These are phyloP conservation scores for Aeschynomene evenia DNA, from an alignment of 306 rosid species.

Conservation along the genomic window DNA sequence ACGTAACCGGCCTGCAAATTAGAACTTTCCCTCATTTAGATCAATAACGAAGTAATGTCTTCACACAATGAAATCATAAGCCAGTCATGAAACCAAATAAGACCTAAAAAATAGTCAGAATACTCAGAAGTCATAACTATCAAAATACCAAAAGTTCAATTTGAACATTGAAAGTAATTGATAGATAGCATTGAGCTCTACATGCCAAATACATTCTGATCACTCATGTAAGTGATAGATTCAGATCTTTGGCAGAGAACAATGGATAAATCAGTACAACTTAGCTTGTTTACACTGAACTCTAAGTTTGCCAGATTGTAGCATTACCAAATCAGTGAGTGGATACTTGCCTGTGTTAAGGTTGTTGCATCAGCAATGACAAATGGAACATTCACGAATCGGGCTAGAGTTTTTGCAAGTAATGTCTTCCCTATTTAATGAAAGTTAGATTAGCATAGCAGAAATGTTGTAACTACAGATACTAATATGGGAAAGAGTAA, in stretches of 20 bases:
- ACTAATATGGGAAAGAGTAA: neutral
- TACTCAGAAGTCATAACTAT: no score
- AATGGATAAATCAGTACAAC: neutral
- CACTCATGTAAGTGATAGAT: neutral
- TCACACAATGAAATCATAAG: neutral
- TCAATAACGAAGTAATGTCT: slow-evolving; percentile 8
- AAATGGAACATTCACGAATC: slow-evolving; percentile 95
- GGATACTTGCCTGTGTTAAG: slow-evolving; percentile 79
- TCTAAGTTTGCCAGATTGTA: slow-evolving; percentile 13
- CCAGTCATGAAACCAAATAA: neutral
- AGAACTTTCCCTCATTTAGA: slow-evolving; percentile 36
- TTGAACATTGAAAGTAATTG: slow-evolving; percentile 25
- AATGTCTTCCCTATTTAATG: slow-evolving; percentile 81
- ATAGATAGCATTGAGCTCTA: neutral
- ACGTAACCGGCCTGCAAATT: slow-evolving; percentile 97
- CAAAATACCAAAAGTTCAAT: neutral
- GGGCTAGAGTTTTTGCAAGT: slow-evolving; percentile 95
- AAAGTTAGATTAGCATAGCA: slow-evolving; percentile 39
- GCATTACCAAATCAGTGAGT: slow-evolving; percentile 18
- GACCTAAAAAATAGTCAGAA: slow-evolving; percentile 3
- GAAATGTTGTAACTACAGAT: neutral
- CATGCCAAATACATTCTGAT: slow-evolving; percentile 9
- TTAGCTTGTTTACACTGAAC: neutral
- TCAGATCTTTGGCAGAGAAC: neutral
- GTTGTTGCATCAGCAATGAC: slow-evolving; percentile 97